phyloP scores from a whole-genome alignment of 345 rosid genomes.

The Geranium brycei region DNA sequence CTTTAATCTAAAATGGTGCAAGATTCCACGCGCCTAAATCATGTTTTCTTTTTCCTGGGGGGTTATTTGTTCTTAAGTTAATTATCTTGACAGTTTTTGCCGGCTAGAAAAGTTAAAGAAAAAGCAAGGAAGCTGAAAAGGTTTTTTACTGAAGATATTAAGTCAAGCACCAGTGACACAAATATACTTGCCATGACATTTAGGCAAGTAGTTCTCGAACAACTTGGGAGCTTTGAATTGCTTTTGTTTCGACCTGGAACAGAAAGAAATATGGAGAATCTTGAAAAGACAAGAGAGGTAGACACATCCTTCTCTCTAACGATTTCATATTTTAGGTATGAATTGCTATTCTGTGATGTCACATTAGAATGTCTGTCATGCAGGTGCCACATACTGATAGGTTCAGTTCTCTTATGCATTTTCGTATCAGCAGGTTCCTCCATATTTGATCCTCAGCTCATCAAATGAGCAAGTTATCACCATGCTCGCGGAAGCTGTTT shows the following conservation, averaged over 20 bases:
- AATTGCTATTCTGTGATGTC: conserved; percentile 16
- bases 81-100: conserved; percentile 50
- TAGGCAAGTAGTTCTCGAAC: conserved; percentile 68
- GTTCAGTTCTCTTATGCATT: conserved; percentile 51
- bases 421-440: conserved; percentile 57
- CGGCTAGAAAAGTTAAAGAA: conserved; percentile 62
- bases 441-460: conserved; percentile 46
- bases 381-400: conserved; percentile 44
- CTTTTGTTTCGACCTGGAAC: conserved; percentile 57
- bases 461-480: conserved; percentile 49
- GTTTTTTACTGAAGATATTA: conserved; percentile 33
- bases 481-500: conserved; percentile 64
- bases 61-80: not conserved
- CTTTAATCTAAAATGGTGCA: not conserved
- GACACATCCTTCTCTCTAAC: conserved; percentile 8
- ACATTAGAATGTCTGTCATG: conserved; percentile 25
- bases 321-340: not conserved
- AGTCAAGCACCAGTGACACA: conserved; percentile 25
- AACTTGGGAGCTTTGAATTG: conserved; percentile 67
- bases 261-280: conserved; percentile 53
- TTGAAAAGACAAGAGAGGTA: conserved; percentile 70
- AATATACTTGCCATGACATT: conserved; percentile 86
- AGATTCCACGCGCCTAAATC: not conserved
- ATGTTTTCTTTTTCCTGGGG: not conserved
- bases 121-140: conserved; percentile 43